Evolutionary conservation across 2,329 filamentous ascomycete genomes (phyloP), one percentile per base, ranked within the genome.

Genomic region (Talaromyces pinophilus): DNA sequence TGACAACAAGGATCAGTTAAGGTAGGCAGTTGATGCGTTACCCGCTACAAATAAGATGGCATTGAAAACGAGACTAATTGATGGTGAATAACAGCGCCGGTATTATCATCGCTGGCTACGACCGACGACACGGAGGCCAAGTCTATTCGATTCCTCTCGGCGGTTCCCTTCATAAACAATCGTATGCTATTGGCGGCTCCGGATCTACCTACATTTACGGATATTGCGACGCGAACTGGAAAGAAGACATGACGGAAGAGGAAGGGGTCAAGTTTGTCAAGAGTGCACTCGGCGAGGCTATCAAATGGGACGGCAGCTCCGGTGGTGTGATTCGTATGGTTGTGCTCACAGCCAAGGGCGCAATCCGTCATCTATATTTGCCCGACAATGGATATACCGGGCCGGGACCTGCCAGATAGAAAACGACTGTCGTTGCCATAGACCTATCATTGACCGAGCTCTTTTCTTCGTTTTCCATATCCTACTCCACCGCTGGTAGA

Each of bases 151-250:
- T 99, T 78, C 95, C 95, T 2, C 86, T 98, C 48, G 95, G 95
- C 73, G 95, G 95, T 65, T 98, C 95, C 61, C 88, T 99, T 73
- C 95, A 99, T 88, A 97, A 98, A 85, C 93, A 97, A 79, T 79
- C 93, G 19, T 99, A 97, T 77, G 88, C 95, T 52, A 99, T 99
- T 75, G 93, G 93, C 72, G 95, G 95, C 55, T 98, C 94, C 22
- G 95, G 95, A 50, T 98, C 94, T 73, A 98, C 95, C 69, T 99
- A 99, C 84, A 99, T 99, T 81, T 99, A 98, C 84, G 95, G 95
- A 73, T 98, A 96, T 85, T 98, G 93, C 78, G 94, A 99, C 78
- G 90, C 92, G 66, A 88, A 99, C 85, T 99, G 95, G 95, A 88
- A 85, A 79, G 95, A 98, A 81, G 88, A 88, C 71, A 98, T 99